These are phyloP conservation scores for Malbranchea zuffiana DNA, from an alignment of 2,329 filamentous ascomycete genomes.

Conservation along the genomic window DNA sequence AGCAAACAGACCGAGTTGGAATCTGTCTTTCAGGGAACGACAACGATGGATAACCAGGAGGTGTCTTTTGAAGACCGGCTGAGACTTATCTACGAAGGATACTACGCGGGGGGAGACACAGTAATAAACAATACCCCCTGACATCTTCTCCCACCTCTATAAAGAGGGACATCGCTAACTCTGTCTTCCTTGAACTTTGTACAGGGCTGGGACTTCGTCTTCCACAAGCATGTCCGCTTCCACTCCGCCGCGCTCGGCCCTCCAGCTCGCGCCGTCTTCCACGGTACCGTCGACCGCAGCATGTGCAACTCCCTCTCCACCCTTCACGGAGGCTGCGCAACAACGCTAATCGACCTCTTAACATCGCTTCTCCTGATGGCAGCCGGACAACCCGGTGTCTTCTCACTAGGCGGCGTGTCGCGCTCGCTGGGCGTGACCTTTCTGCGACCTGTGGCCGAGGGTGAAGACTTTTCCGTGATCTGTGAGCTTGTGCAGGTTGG, in stretches of 20 bases:
- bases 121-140: too few relatives aligned
- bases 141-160: too few relatives aligned
- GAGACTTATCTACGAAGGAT: too few relatives aligned
- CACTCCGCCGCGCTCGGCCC: constrained; percentile 29
- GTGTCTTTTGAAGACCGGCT: too few relatives aligned
- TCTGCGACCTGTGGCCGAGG: constrained; percentile 49
- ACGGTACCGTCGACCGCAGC: constrained; percentile 61
- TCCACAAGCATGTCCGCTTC: constrained; percentile 26
- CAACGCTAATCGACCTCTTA: constrained; percentile 57
- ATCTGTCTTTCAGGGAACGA: too few relatives aligned
- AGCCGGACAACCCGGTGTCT: constrained; percentile 49
- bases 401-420: constrained; percentile 52
- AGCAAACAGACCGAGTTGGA: too few relatives aligned
- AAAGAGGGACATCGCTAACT: too few relatives aligned
- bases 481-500: constrained; percentile 50
- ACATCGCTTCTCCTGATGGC: constrained; percentile 51
- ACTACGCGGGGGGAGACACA: too few relatives aligned
- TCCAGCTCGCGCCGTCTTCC: constrained; percentile 25
- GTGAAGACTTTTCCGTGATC: constrained; percentile 43
- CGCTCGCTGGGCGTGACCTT: constrained; percentile 58
- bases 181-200: too few relatives aligned
- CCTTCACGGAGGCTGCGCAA: constrained; percentile 69
- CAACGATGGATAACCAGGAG: too few relatives aligned
- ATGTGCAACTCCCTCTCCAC: constrained; percentile 87
- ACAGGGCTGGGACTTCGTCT: constrained; percentile 24